Conservation (phyloP, 2,329 filamentous ascomycete genomes). For the Monilinia fructigena region DNA sequence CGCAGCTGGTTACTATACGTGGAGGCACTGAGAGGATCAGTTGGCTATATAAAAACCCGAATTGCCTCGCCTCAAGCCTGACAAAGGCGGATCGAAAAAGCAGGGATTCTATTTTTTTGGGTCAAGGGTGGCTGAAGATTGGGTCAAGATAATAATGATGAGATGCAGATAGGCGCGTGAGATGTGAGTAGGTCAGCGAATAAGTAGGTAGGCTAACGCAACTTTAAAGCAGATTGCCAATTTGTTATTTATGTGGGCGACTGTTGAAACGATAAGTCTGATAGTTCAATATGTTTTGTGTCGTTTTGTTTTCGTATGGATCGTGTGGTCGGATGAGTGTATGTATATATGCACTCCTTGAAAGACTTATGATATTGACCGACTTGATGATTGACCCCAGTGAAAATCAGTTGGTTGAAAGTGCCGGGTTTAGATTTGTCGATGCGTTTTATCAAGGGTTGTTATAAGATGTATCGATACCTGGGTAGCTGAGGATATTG, state of each 20-base stretch:
- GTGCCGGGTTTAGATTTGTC: neutral
- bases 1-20: conserved; percentile 22
- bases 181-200: conserved; percentile 20
- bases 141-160: conserved; percentile 8
- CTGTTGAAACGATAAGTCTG: conserved; percentile 16
- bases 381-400: conserved; percentile 16
- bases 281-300: conserved; percentile 17
- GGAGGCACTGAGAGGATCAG: conserved; percentile 23
- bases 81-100: conserved; percentile 18
- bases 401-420: conserved; percentile 15
- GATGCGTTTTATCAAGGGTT: conserved; percentile 9
- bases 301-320: conserved; percentile 5
- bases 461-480: neutral
- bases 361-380: conserved; percentile 6
- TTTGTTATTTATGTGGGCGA: conserved; percentile 18
- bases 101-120: conserved; percentile 5
- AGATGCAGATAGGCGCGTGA: conserved; percentile 23
- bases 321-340: neutral
- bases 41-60: conserved; percentile 23
- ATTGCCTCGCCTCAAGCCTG: conserved; percentile 22
- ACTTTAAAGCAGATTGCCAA: conserved; percentile 3
- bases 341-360: neutral
- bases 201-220: conserved; percentile 7
- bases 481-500: neutral
- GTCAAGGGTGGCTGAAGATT: conserved; percentile 20